Conservation (phyloP, 192 early-diverging fungal genomes). For the Chytriomyces sp. region DNA sequence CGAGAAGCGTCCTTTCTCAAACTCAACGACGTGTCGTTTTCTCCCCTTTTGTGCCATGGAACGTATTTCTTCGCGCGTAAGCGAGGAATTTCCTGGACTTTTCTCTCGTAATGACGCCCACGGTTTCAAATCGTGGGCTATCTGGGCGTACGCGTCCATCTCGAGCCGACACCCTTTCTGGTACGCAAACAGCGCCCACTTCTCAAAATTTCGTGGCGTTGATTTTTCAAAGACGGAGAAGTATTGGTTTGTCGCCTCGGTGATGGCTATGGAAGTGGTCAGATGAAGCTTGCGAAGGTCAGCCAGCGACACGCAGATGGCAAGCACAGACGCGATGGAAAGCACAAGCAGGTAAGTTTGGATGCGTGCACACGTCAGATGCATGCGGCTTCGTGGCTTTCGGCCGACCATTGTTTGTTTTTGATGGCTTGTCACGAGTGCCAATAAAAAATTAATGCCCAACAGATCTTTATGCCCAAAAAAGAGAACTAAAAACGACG, state of each 20-base stretch:
- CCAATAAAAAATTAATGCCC: too few species aligned
- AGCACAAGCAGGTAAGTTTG: not conserved
- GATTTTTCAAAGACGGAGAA: not conserved
- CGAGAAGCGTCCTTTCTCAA: not conserved
- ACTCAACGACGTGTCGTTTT: not conserved
- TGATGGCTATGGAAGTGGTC: not conserved
- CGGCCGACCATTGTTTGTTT: not conserved
- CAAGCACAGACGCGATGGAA: not conserved
- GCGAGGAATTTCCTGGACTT: not conserved
- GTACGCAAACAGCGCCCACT: not conserved
- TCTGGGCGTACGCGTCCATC: constrained; percentile 13
- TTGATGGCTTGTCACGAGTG: not conserved
- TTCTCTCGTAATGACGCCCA: not conserved
- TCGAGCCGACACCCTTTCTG: not conserved
- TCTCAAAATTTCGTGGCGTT: not conserved
- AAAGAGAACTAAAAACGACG: too few species aligned
- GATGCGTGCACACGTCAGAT: not conserved
- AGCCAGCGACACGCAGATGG: not conserved
- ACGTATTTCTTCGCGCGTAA: too few species aligned
- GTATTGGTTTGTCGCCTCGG: not conserved
- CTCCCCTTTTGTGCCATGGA: too few species aligned
- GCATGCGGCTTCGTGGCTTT: not conserved
- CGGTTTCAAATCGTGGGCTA: not conserved
- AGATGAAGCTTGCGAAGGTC: not conserved
- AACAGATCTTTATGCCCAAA: too few species aligned